These are phyloP conservation scores for Mucor racemosus DNA, from an alignment of 371 early-diverging fungal genomes.

Conservation along the genomic window DNA sequence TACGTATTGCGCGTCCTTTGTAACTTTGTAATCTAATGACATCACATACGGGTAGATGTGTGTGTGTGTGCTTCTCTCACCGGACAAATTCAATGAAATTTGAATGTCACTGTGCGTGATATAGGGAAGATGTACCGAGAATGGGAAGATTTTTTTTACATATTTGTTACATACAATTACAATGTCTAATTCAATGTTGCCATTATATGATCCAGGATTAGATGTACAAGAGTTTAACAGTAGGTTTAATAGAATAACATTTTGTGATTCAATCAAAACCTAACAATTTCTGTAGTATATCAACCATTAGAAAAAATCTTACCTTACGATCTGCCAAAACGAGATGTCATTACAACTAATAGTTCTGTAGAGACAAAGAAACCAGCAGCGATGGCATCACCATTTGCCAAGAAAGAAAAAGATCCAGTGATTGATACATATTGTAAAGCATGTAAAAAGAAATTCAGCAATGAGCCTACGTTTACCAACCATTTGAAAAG, in stretches of 20 bases:
- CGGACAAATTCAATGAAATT: neutral
- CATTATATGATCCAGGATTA: conserved; percentile 23
- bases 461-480: conserved; percentile 45
- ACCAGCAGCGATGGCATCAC: conserved; percentile 6
- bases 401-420: conserved; percentile 7
- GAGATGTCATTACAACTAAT: neutral
- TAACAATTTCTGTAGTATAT: conserved; percentile 8
- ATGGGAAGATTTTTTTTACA: neutral
- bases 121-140: neutral
- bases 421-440: conserved; percentile 29
- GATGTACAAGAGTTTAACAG: conserved; percentile 20
- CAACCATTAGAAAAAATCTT: conserved; percentile 16
- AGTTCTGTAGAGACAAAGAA: neutral
- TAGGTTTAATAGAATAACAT: conserved; percentile 4
- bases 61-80: neutral
- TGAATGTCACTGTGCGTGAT: too few species aligned
- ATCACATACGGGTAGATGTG: neutral
- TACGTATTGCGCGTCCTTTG: conserved; percentile 19
- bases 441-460: conserved; percentile 50
- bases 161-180: neutral
- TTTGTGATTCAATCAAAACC: neutral
- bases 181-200: neutral
- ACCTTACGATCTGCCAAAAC: conserved; percentile 20
- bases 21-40: conserved; percentile 1
- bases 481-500: conserved; percentile 48